phyloP scores from a whole-genome alignment of 1,284 basidiomycete genomes.

The Leccinum subrobustum region DNA sequence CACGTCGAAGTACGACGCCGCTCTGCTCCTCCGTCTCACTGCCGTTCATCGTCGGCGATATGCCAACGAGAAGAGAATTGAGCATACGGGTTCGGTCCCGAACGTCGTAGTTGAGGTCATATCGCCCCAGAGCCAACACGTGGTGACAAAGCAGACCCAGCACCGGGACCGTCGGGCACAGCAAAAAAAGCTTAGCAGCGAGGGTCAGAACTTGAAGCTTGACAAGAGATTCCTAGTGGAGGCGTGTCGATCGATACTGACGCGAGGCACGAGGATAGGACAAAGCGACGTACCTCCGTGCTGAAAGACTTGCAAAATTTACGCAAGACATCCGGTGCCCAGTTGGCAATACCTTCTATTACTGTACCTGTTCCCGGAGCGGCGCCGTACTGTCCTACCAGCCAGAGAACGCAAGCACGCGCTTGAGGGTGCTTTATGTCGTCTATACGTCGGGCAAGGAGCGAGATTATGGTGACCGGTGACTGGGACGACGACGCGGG shows the following conservation, averaged over 20 bases:
- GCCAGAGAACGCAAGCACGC: constrained; percentile 84
- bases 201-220: constrained; percentile 83
- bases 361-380: constrained; percentile 35
- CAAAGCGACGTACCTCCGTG: constrained; percentile 52
- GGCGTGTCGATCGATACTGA: not conserved
- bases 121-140: constrained; percentile 81
- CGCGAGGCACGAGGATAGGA: not conserved
- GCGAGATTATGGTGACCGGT: constrained; percentile 67
- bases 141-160: constrained; percentile 64
- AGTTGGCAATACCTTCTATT: constrained; percentile 54
- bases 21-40: constrained; percentile 39
- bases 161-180: constrained; percentile 56
- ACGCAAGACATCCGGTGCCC: constrained; percentile 86
- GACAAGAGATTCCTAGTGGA: constrained; percentile 56
- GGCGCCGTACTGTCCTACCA: constrained; percentile 83
- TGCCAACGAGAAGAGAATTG: constrained; percentile 56
- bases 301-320: constrained; percentile 72
- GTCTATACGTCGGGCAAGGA: constrained; percentile 73
- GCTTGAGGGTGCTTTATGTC: constrained; percentile 78
- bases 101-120: constrained; percentile 85
- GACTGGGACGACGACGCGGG: constrained; percentile 39
- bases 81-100: constrained; percentile 86
- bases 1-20: constrained; percentile 76
- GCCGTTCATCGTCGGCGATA: constrained; percentile 37
- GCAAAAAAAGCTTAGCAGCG: constrained; percentile 77